Evolutionary conservation across 352 stramenopile genomes (phyloP).

Genomic region (Saprolegnia diclina): DNA sequence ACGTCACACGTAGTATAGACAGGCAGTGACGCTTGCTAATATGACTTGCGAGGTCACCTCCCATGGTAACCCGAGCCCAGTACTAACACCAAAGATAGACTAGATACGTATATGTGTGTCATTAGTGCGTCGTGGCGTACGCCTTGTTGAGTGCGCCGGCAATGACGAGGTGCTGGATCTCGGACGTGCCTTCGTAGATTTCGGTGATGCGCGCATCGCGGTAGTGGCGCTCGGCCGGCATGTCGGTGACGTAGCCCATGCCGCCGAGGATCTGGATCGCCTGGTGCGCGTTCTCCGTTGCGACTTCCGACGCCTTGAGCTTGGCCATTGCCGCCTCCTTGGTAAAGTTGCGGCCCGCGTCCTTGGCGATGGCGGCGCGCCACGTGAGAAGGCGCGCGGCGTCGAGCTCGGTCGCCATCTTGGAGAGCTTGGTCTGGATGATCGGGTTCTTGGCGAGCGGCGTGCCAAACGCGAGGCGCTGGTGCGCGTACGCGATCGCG

Average conservation of each 20-base stretch:
- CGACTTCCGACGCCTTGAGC: slow-evolving; percentile 91
- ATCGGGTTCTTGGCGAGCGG: slow-evolving; percentile 87
- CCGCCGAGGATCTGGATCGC: slow-evolving; percentile 94
- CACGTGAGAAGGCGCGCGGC: slow-evolving; percentile 91
- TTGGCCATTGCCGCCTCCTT: slow-evolving; percentile 96
- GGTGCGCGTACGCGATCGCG: slow-evolving; percentile 92
- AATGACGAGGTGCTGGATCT: slow-evolving; percentile 97
- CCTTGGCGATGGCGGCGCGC: slow-evolving; percentile 90
- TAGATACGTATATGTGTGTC: too few relatives aligned
- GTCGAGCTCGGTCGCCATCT: slow-evolving; percentile 91
- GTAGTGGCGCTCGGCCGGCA: slow-evolving; percentile 96
- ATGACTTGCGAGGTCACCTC: too few relatives aligned
- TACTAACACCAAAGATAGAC: too few relatives aligned
- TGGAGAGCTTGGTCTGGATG: slow-evolving; percentile 89
- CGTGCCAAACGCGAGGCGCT: slow-evolving; percentile 91
- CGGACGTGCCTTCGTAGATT: slow-evolving; percentile 97
- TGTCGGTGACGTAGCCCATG: slow-evolving; percentile 96
- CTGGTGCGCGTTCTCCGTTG: slow-evolving; percentile 94
- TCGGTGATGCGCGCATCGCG: slow-evolving; percentile 95
- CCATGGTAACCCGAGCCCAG: too few relatives aligned
- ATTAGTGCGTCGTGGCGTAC: slow-evolving; percentile 57
- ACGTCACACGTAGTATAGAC: too few relatives aligned
- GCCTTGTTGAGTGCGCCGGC: slow-evolving; percentile 94
- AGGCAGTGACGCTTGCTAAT: too few relatives aligned
- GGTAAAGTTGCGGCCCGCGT: slow-evolving; percentile 85